Evolutionary conservation across 1,284 basidiomycete genomes (phyloP).

Genomic region (Ganoderma sinense): DNA sequence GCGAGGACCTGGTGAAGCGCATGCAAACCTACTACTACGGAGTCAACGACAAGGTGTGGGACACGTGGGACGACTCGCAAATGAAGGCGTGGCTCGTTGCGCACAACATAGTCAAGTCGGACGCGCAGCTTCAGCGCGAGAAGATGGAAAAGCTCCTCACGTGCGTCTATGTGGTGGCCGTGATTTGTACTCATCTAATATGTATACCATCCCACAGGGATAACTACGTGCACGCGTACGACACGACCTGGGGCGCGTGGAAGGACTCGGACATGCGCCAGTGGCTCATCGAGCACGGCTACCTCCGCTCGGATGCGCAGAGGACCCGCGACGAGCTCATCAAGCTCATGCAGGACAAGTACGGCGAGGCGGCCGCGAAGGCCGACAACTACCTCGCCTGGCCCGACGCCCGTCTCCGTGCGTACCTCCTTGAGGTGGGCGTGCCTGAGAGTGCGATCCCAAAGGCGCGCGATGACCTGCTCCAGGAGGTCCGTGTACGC

Average conservation of each 20-base stretch:
- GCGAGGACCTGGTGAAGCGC: conserved; percentile 71
- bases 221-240: conserved; percentile 76
- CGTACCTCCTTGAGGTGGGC: conserved; percentile 79
- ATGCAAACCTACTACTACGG: conserved; percentile 87
- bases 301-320: conserved; percentile 72
- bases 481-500: conserved; percentile 82
- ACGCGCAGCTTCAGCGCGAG: conserved; percentile 76
- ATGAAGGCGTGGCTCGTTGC: conserved; percentile 76
- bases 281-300: conserved; percentile 83
- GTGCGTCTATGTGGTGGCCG: conserved; percentile 45
- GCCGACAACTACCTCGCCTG: conserved; percentile 79
- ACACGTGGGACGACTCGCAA: conserved; percentile 74
- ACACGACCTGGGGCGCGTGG: conserved; percentile 80
- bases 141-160: conserved; percentile 79
- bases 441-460: conserved; percentile 69
- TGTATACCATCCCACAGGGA: conserved; percentile 50
- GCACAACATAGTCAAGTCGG: conserved; percentile 73
- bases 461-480: conserved; percentile 69
- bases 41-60: conserved; percentile 63
- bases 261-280: conserved; percentile 77
- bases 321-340: conserved; percentile 79
- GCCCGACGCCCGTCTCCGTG: conserved; percentile 89
- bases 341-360: conserved; percentile 72
- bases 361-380: conserved; percentile 49
- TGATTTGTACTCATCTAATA: neutral